Evolutionary conservation across 208 protist genomes (phyloP).

Genomic region (Acanthamoeba royreba): DNA sequence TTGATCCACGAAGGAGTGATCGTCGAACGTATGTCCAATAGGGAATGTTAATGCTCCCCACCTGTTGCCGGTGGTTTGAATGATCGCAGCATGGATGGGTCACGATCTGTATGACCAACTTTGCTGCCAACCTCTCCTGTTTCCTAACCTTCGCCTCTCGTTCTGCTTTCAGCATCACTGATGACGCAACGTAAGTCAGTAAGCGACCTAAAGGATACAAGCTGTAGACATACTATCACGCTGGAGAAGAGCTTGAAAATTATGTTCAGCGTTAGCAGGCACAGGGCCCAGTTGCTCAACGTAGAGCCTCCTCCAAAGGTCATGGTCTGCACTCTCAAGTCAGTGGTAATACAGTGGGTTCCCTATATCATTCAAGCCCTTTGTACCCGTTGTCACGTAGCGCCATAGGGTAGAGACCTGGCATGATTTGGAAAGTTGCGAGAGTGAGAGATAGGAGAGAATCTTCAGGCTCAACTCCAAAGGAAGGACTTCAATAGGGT

Average conservation of each 20-base stretch:
- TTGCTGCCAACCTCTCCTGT: too few relatives aligned
- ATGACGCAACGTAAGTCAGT: background rate
- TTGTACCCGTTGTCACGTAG: background rate
- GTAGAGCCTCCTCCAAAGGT: background rate
- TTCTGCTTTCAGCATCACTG: background rate
- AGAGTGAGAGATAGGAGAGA: background rate
- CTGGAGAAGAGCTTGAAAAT: background rate
- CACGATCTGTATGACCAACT: background rate
- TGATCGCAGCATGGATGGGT: background rate
- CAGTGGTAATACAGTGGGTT: too few relatives aligned
- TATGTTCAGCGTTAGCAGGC: background rate
- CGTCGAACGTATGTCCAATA: background rate
- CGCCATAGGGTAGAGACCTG: background rate
- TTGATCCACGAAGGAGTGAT: background rate
- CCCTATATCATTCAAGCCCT: too few relatives aligned
- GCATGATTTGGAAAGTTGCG: background rate
- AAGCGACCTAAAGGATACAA: background rate
- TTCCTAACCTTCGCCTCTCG: background rate
- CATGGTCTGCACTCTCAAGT: background rate
- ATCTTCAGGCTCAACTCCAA: background rate
- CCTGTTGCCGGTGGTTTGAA: background rate
- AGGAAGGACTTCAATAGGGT: background rate
- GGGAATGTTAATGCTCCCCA: background rate
- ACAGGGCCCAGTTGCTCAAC: background rate
- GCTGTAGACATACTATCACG: background rate